These are phyloP conservation scores for Penicillium mononematosum DNA, from an alignment of 495 filamentous ascomycete genomes.

Conservation along the genomic window DNA sequence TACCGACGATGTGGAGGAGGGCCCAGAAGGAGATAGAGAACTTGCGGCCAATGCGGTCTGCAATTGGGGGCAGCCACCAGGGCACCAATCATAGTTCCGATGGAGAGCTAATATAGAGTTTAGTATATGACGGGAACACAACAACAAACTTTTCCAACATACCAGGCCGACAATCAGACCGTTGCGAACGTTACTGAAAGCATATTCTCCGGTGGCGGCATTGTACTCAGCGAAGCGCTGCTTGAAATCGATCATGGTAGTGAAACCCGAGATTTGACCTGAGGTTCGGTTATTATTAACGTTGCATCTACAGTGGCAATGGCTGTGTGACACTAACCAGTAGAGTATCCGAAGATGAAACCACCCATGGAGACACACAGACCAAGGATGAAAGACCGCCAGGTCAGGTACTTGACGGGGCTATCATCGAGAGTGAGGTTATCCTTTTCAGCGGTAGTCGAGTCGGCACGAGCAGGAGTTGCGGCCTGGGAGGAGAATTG, in stretches of 20 bases:
- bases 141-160: constrained; percentile 16
- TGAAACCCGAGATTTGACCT: constrained; percentile 60
- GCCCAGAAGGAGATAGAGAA: constrained; percentile 55
- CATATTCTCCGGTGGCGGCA: constrained; percentile 34
- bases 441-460: constrained; percentile 39
- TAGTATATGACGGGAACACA: constrained; percentile 1
- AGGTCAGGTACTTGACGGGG: constrained; percentile 49
- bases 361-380: constrained; percentile 65
- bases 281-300: neutral
- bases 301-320: constrained; percentile 6
- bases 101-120: constrained; percentile 45
- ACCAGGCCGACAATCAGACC: constrained; percentile 58
- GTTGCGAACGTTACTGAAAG: constrained; percentile 54
- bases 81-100: constrained; percentile 69
- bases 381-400: constrained; percentile 51
- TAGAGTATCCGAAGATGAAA: constrained; percentile 76
- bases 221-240: constrained; percentile 45
- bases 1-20: constrained; percentile 65
- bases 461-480: constrained; percentile 41
- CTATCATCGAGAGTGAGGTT: constrained; percentile 43
- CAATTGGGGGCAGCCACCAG: constrained; percentile 58
- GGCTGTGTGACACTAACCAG: constrained; percentile 39
- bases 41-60: constrained; percentile 55
- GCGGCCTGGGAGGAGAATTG: constrained; percentile 37
- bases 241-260: constrained; percentile 57